Percentiles rank a stretch among this genome's conserved stretches.
Evolutionary conservation across 2,329 filamentous ascomycete genomes (phyloP).

Genomic region (Phyllosticta citrichinensis): DNA sequence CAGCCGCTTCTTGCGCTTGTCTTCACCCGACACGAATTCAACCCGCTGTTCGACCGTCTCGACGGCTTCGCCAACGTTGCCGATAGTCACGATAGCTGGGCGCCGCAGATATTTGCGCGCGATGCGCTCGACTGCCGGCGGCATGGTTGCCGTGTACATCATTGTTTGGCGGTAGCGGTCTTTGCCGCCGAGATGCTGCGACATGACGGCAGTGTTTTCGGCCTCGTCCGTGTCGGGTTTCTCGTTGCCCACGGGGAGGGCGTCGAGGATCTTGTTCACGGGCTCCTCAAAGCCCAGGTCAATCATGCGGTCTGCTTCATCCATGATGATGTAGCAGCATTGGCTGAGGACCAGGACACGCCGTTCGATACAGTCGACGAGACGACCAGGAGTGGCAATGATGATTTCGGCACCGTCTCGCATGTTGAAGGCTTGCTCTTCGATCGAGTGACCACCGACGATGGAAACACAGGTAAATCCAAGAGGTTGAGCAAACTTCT

Average conservation of each 20-base stretch:
- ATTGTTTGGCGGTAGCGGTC: slow-evolving; percentile 92
- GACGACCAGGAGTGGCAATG: slow-evolving; percentile 93
- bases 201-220: slow-evolving; percentile 80
- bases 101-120: slow-evolving; percentile 93
- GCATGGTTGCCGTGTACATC: slow-evolving; percentile 99
- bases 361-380: slow-evolving; percentile 93
- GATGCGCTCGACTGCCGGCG: slow-evolving; percentile 80
- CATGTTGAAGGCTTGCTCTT: slow-evolving; percentile 84
- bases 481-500: slow-evolving; percentile 80
- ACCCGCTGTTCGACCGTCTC: slow-evolving; percentile 97
- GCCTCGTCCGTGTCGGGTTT: slow-evolving; percentile 92
- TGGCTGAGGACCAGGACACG: slow-evolving; percentile 86
- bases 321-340: slow-evolving; percentile 98
- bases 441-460: slow-evolving; percentile 91
- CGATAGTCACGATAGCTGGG: slow-evolving; percentile 88
- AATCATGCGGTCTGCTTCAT: slow-evolving; percentile 98
- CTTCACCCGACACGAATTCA: slow-evolving; percentile 81
- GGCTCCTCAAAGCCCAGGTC: slow-evolving; percentile 96
- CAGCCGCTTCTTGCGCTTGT: slow-evolving; percentile 94
- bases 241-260: slow-evolving; percentile 82
- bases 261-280: slow-evolving; percentile 94
- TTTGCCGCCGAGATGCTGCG: slow-evolving; percentile 60
- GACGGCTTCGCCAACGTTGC: slow-evolving; percentile 88
- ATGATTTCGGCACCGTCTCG: slow-evolving; percentile 93
- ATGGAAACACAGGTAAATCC: slow-evolving; percentile 95